A percentile compares a stretch with the other conserved stretches of the same genome.
Conservation (phyloP, 768 basidiomycete genomes). For the Amanita pallidorosea region DNA sequence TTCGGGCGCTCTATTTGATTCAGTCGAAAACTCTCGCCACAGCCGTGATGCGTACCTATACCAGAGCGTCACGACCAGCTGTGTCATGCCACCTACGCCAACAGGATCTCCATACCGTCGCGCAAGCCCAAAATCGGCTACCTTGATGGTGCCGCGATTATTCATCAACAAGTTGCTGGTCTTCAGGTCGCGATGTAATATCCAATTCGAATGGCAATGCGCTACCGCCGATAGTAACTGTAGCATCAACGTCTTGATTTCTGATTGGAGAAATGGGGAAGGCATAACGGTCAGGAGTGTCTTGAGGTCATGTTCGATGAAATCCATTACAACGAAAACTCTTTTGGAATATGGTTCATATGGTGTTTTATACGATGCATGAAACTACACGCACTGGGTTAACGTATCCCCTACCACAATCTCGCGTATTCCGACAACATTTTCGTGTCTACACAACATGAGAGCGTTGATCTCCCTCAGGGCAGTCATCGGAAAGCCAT, state of each 20-base stretch:
- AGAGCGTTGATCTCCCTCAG: constrained; percentile 93
- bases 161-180: constrained; percentile 98
- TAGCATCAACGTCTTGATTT: constrained; percentile 94
- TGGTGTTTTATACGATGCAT: constrained; percentile 12
- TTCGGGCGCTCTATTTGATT: constrained; percentile 69
- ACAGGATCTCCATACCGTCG: constrained; percentile 94
- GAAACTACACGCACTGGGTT: constrained; percentile 76
- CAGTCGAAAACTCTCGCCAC: constrained; percentile 7
- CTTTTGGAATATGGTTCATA: constrained; percentile 35
- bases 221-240: constrained; percentile 90
- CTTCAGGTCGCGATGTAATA: constrained; percentile 93
- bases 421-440: constrained; percentile 94
- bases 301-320: constrained; percentile 99
- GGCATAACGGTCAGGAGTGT: constrained; percentile 93
- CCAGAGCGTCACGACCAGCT: constrained; percentile 97
- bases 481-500: constrained; percentile 97
- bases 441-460: constrained; percentile 89
- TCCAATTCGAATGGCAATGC: constrained; percentile 95
- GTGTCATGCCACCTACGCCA: constrained; percentile 94
- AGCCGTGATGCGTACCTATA: constrained; percentile 59
- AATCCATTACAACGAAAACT: constrained; percentile 99
- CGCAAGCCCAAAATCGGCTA: constrained; percentile 96
- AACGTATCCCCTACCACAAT: constrained; percentile 97
- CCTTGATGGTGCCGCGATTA: constrained; percentile 96
- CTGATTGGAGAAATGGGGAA: constrained; percentile 90